phyloP scores from a whole-genome alignment of 192 early-diverging fungal genomes.

The Podila horticola region DNA sequence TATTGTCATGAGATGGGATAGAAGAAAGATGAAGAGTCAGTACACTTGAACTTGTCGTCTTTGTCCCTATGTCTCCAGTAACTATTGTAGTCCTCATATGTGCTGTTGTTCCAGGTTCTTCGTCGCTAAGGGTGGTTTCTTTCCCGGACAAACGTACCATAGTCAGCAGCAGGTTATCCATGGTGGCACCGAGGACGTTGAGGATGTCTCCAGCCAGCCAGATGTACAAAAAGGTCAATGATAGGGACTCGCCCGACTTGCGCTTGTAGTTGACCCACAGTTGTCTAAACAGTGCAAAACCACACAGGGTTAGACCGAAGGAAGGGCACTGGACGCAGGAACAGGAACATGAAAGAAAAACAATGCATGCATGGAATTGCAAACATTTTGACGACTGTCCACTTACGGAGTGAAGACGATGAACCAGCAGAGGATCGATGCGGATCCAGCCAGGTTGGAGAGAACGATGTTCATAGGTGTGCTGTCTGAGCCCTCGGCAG shows the following conservation, averaged over 20 bases:
- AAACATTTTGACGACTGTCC: not conserved
- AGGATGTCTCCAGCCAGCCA: conserved; percentile 84
- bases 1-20: not conserved
- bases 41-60: not conserved
- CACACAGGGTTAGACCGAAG: not conserved
- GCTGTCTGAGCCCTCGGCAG: not conserved
- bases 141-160: conserved; percentile 57
- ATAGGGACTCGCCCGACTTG: conserved; percentile 80
- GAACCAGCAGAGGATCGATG: conserved; percentile 42
- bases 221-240: conserved; percentile 72
- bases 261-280: conserved; percentile 79
- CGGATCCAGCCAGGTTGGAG: conserved; percentile 24
- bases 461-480: conserved; percentile 4
- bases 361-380: not conserved
- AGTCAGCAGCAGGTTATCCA: conserved; percentile 75
- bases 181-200: conserved; percentile 72
- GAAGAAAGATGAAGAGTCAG: conserved; percentile 1
- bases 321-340: not conserved
- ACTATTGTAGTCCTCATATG: no score
- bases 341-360: not conserved
- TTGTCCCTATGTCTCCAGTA: not conserved
- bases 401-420: conserved; percentile 43
- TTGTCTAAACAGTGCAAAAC: conserved; percentile 59
- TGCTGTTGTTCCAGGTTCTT: not conserved
- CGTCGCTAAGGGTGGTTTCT: no score